Evolutionary conservation across 2,329 filamentous ascomycete genomes (phyloP).

Genomic region (Venturia pyrina): DNA sequence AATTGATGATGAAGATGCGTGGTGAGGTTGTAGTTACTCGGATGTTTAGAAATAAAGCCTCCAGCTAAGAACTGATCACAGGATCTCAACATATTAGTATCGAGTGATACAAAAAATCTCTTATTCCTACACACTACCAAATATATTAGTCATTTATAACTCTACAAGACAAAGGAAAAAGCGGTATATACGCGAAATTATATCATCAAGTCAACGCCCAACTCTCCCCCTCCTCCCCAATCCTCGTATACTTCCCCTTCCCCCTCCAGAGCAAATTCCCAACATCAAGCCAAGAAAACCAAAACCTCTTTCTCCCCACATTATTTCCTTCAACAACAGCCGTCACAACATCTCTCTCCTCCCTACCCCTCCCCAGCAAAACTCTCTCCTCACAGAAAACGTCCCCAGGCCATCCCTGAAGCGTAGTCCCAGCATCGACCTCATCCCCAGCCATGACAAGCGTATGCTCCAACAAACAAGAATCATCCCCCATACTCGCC

Average conservation of each 20-base stretch:
- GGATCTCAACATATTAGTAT: too few relatives aligned
- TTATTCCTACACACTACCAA: too few relatives aligned
- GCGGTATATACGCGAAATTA: too few relatives aligned
- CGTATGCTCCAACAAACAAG: slow-evolving; percentile 47
- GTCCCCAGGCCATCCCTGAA: slow-evolving; percentile 47
- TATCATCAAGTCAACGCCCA: not conserved
- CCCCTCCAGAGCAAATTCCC: not conserved
- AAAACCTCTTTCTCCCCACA: not conserved
- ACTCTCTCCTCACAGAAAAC: slow-evolving; percentile 23
- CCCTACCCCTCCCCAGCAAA: not conserved
- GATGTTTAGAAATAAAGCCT: too few relatives aligned
- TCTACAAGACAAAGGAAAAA: too few relatives aligned
- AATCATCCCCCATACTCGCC: slow-evolving; percentile 43
- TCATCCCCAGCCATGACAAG: slow-evolving; percentile 48
- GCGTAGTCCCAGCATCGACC: slow-evolving; percentile 39
- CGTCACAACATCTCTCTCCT: not conserved
- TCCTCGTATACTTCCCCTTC: not conserved
- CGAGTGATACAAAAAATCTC: too few relatives aligned
- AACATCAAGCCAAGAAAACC: not conserved
- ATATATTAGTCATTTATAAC: too few relatives aligned
- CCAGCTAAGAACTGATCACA: too few relatives aligned
- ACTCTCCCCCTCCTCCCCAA: not conserved
- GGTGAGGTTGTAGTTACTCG: too few relatives aligned
- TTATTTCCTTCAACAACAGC: too few relatives aligned
- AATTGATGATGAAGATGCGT: too few relatives aligned